phyloP scores from a whole-genome alignment of 345 rosid genomes.

The Euclidium syriacum region DNA sequence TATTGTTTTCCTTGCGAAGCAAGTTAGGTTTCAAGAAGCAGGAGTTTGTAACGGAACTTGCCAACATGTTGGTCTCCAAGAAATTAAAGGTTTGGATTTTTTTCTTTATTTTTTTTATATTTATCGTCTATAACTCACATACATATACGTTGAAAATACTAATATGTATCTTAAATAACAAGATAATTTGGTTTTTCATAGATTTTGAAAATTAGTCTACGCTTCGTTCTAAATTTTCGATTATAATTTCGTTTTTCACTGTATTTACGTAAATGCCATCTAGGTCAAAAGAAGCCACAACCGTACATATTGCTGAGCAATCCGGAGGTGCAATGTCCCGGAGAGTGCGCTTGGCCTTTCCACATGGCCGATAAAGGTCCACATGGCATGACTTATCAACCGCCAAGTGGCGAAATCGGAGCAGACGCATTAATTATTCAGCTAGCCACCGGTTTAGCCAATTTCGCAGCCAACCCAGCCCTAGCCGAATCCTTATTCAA shows the following conservation, averaged over 20 bases:
- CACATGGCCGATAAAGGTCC: conserved; percentile 38
- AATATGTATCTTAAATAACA: too few relatives aligned
- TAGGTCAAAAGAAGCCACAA: conserved; percentile 10
- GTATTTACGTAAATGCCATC: not conserved
- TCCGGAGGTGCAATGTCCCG: conserved; percentile 61
- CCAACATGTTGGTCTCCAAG: conserved; percentile 29
- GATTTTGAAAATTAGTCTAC: not conserved
- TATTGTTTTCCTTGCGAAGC: conserved; percentile 41
- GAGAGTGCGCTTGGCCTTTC: conserved; percentile 72
- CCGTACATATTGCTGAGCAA: conserved; percentile 58
- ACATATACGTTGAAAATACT: too few relatives aligned
- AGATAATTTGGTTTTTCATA: too few relatives aligned
- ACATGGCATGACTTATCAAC: conserved; percentile 37
- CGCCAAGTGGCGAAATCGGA: conserved; percentile 54
- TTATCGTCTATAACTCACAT: too few relatives aligned
- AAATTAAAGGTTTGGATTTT: conserved; percentile 18
- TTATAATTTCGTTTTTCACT: too few relatives aligned
- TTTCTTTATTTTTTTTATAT: too few relatives aligned
- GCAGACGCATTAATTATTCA: conserved; percentile 58
- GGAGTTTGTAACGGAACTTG: conserved; percentile 55
- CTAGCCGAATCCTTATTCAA: conserved; percentile 28
- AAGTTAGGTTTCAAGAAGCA: conserved; percentile 35
- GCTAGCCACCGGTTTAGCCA: conserved; percentile 56
- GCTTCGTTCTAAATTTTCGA: too few relatives aligned
- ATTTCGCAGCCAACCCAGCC: conserved; percentile 42